A percentile compares a stretch with the other conserved stretches of the same genome.
phyloP scores from a whole-genome alignment of 1,139 yeast genomes.

The Yarrowia galli region DNA sequence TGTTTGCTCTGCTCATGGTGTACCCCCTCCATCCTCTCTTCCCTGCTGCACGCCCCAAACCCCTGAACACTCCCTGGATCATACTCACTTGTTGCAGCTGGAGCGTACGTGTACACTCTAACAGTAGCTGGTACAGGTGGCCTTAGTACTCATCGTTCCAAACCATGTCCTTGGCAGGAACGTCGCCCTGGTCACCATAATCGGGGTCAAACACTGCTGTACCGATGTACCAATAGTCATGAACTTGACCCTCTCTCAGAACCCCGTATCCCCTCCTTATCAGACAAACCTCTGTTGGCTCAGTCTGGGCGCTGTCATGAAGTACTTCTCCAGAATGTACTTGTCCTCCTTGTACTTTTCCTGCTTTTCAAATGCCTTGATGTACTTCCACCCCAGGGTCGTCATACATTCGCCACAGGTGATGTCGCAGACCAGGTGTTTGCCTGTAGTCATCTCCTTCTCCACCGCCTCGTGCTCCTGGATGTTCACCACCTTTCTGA shows the following conservation, averaged over 20 bases:
- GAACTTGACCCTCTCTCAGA: too few species aligned
- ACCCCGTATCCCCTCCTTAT: neutral
- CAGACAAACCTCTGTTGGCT: slow-evolving; percentile 5
- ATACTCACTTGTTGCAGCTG: neutral
- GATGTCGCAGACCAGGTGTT: slow-evolving; percentile 69
- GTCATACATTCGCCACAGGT: slow-evolving; percentile 69
- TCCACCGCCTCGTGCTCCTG: slow-evolving; percentile 49
- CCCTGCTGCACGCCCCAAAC: too few species aligned
- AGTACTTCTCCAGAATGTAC: slow-evolving; percentile 66
- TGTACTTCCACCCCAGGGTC: slow-evolving; percentile 80
- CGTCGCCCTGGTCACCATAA: neutral
- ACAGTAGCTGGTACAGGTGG: neutral
- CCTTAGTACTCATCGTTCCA: too few species aligned
- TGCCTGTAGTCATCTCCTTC: slow-evolving; percentile 73
- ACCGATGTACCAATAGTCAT: too few species aligned
- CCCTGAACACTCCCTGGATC: neutral
- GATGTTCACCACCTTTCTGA: slow-evolving; percentile 48
- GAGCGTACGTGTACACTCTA: neutral
- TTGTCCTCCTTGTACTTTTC: slow-evolving; percentile 82
- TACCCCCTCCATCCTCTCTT: too few species aligned
- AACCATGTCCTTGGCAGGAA: neutral
- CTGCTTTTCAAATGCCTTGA: slow-evolving; percentile 60
- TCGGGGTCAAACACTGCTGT: neutral
- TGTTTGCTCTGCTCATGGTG: too few species aligned
- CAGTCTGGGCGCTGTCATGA: neutral